Percentiles rank a stretch among this genome's conserved stretches.
Conservation (phyloP, 306 rosid genomes). For the Corylus americana region DNA sequence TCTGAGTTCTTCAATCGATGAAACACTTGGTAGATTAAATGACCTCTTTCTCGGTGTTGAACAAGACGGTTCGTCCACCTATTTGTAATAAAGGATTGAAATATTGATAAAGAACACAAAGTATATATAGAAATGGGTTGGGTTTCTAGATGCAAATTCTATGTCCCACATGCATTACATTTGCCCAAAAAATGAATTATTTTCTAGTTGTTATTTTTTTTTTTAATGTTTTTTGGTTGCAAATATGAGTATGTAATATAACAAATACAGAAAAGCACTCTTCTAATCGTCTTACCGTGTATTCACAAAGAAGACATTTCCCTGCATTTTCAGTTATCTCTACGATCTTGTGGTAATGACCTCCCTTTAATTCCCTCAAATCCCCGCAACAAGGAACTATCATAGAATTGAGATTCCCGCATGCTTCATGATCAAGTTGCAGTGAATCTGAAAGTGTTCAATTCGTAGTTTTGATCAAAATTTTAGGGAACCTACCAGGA, state of each 20-base stretch:
- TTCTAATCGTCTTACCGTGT: conserved; percentile 53
- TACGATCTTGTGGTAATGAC: conserved; percentile 85
- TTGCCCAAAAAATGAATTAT: background rate
- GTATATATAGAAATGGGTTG: background rate
- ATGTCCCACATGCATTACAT: no score
- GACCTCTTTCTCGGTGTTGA: conserved; percentile 92
- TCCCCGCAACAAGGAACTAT: conserved; percentile 87
- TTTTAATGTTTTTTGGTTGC: background rate
- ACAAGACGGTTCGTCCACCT: conserved; percentile 99
- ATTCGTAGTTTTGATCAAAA: conserved; percentile 26
- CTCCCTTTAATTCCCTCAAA: conserved; percentile 85
- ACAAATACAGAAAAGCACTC: no score
- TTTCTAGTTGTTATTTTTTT: background rate
- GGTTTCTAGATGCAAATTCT: background rate
- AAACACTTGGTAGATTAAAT: conserved; percentile 78
- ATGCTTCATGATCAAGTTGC: conserved; percentile 93
- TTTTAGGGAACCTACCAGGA: background rate
- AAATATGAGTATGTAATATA: background rate
- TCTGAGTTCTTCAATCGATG: conserved; percentile 86
- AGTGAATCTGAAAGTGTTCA: conserved; percentile 69
- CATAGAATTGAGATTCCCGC: conserved; percentile 82
- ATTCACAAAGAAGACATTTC: conserved; percentile 76
- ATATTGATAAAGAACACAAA: background rate
- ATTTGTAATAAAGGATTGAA: conserved; percentile 10
- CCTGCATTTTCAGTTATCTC: conserved; percentile 96